phyloP scores from a whole-genome alignment of 2,329 filamentous ascomycete species.

The Cadophora sp. region DNA sequence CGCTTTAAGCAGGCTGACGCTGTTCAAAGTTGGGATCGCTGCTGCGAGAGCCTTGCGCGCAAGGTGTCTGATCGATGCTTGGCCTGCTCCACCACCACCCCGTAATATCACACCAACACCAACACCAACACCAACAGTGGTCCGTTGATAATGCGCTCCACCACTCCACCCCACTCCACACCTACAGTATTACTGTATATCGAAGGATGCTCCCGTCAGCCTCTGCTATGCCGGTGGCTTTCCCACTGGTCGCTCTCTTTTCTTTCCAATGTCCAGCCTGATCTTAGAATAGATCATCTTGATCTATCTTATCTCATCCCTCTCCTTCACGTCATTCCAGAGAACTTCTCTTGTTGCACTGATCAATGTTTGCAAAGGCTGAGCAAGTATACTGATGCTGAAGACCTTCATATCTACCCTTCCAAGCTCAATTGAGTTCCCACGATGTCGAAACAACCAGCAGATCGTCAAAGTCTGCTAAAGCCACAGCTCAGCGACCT shows the following conservation, averaged over 20 bases:
- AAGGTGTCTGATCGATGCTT: slow-evolving; percentile 1
- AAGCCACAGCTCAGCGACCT: slow-evolving; percentile 19
- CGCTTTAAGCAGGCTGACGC: neutral
- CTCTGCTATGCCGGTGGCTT: neutral
- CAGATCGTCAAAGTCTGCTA: slow-evolving; percentile 24
- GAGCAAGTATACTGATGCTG: neutral
- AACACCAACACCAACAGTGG: neutral
- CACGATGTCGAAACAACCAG: slow-evolving; percentile 21
- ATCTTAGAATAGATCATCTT: slow-evolving; percentile 1
- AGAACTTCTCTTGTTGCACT: slow-evolving; percentile 4
- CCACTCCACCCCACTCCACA: too few species aligned
- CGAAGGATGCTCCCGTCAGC: slow-evolving; percentile 1
- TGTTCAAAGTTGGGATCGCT: neutral
- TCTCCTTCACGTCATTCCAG: neutral
- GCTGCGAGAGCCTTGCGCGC: slow-evolving; percentile 11
- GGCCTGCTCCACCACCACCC: slow-evolving; percentile 4
- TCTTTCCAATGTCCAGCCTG: neutral
- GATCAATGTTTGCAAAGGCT: neutral
- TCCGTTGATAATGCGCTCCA: neutral
- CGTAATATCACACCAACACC: neutral
- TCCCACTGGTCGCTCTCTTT: neutral
- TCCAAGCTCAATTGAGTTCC: slow-evolving; percentile 3
- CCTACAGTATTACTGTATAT: neutral
- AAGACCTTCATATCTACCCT: neutral
- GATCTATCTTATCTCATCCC: slow-evolving; percentile 5